phyloP scores from a whole-genome alignment of 75 land plant genomes.

The Ceratopteris richardii region DNA sequence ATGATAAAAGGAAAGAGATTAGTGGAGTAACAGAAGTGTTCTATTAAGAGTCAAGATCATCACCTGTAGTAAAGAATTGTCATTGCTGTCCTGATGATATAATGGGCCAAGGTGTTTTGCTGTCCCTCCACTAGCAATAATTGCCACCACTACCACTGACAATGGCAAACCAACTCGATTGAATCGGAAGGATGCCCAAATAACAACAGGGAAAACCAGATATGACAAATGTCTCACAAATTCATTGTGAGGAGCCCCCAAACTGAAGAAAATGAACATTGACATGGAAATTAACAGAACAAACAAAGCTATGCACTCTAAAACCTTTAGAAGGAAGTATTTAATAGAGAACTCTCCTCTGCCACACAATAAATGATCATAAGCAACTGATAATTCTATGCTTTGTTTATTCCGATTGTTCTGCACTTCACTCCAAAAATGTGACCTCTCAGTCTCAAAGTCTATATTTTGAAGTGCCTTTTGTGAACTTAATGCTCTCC shows the following conservation, averaged over 20 bases:
- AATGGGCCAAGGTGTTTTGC: conserved; percentile 31
- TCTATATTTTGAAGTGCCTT: background rate
- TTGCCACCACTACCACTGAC: conserved; percentile 37
- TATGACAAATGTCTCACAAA: conserved; percentile 29
- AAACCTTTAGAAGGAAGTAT: conserved; percentile 16
- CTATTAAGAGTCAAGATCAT: no score
- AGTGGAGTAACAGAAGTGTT: no score
- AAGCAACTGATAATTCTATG: background rate
- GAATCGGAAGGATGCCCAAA: conserved; percentile 45
- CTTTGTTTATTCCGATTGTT: no score
- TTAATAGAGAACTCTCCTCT: conserved; percentile 9
- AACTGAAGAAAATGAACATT: conserved; percentile 32
- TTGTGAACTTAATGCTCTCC: background rate
- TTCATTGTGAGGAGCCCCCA: conserved; percentile 11
- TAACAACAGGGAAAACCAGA: conserved; percentile 41
- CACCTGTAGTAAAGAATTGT: conserved; percentile 5
- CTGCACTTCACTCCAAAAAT: no score
- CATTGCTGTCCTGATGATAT: conserved; percentile 5
- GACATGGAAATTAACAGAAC: conserved; percentile 31
- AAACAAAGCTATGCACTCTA: conserved; percentile 33
- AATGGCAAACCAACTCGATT: conserved; percentile 39
- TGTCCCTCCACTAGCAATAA: conserved; percentile 40
- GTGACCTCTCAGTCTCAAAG: no score
- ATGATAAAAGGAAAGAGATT: no score
- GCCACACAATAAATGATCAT: background rate